A percentile compares a stretch with the other conserved stretches of the same genome.
Evolutionary conservation across 192 early-diverging fungal species (phyloP).

Genomic region (Entomortierella beljakovae): DNA sequence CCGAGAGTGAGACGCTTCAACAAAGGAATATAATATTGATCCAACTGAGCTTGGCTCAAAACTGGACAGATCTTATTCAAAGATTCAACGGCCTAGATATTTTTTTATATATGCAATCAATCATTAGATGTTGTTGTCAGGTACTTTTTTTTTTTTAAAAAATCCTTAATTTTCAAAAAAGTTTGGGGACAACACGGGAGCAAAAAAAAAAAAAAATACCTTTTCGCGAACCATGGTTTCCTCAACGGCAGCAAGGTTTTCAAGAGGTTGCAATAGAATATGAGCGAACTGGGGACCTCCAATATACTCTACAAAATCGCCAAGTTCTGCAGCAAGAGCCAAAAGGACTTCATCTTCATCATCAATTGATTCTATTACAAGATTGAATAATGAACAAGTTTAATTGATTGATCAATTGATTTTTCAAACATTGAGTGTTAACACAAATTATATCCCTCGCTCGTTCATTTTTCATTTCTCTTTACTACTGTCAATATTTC

Average conservation of each 20-base stretch:
- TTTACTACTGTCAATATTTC: conserved; percentile 3
- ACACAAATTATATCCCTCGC: too few species aligned
- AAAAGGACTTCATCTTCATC: conserved; percentile 98
- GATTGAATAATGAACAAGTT: too few species aligned
- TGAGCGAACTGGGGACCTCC: conserved; percentile 91
- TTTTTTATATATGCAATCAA: background rate
- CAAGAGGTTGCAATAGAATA: conserved; percentile 90
- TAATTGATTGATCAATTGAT: too few species aligned
- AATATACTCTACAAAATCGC: conserved; percentile 91
- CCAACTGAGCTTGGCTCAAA: conserved; percentile 85
- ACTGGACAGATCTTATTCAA: conserved; percentile 83
- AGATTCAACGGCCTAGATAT: conserved; percentile 90
- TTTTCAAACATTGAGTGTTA: too few species aligned
- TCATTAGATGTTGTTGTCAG: background rate
- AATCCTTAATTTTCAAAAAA: too few species aligned
- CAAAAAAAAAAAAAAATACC: conserved; percentile 59
- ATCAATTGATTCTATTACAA: conserved; percentile 95
- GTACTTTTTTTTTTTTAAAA: too few species aligned
- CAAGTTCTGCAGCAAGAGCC: conserved; percentile 94
- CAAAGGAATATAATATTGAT: conserved; percentile 91
- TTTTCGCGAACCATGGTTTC: conserved; percentile 98
- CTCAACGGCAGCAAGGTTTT: conserved; percentile 97
- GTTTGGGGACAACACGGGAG: background rate
- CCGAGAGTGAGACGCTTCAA: conserved; percentile 91
- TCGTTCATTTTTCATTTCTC: background rate